Evolutionary conservation across 352 stramenopile genomes (phyloP), one percentile per base, ranked within the genome.

Genomic region (Pythium chondricola): DNA sequence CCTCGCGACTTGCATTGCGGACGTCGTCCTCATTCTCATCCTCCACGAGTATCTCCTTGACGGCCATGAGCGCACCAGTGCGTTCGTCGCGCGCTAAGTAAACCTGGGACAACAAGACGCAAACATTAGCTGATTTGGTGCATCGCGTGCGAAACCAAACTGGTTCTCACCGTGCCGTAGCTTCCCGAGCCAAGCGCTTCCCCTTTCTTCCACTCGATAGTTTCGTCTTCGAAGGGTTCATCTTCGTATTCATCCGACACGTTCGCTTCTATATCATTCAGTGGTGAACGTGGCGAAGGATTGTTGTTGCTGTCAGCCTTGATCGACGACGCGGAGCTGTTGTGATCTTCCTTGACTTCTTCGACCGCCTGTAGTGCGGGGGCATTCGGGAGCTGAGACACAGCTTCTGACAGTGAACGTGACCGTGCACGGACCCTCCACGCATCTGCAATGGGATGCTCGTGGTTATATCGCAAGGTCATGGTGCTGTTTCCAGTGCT

Each of bases 51-150:
- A 69, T 66, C 48, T 69, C 53, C 47, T 88, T 88, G 3, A 81
- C 61, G 9, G 77, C 74, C 63, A 88, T 86, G 16, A 92, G 54
- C 17, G 73, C 73, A 17, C 89, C 89, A 40, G 71, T 88, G 18
- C 76, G 40, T 29, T 83, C 77, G 68, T 97, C 93, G 58, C 96
- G 86, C 32, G 86, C 85, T 31, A 92, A 67, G 61, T 94, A 87
- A 8, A 97, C 89, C 43, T 74, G 26, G 16, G 17, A 22, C 41
- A n/a, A n/a, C 6, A 40, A 2, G 44, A 20, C 45, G 32, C 13
- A 29, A 7, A 25, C 5, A 40, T 49, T 17, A 29, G 18, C 16
- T 9, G n/a, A 10, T 24, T 8, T 21, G 10, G 11, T 16, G 41
- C 21, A 24, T 8, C 8, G 16, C 27, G 21, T 22, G 6, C 31